phyloP scores from a whole-genome alignment of 495 filamentous ascomycete species.

The Aspergillus avenaceus region DNA sequence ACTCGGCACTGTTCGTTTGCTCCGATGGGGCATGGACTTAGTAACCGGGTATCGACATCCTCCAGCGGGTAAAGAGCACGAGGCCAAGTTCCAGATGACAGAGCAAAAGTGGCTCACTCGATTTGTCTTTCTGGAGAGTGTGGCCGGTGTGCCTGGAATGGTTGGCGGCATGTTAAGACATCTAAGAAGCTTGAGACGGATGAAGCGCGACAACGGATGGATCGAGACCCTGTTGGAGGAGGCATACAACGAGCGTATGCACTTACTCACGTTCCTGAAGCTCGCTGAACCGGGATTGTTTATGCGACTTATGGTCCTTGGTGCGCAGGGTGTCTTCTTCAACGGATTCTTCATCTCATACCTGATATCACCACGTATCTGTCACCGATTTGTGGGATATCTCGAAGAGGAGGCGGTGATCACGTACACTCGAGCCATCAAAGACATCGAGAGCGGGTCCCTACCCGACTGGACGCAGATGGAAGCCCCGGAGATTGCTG shows the following conservation, averaged over 20 bases:
- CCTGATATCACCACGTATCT: conserved; percentile 81
- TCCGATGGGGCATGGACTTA: conserved; percentile 64
- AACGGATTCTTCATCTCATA: conserved; percentile 90
- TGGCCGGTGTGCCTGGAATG: conserved; percentile 95
- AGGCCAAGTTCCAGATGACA: conserved; percentile 56
- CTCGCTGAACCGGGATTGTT: conserved; percentile 84
- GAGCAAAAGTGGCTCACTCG: conserved; percentile 76
- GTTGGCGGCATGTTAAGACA: conserved; percentile 92
- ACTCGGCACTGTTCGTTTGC: conserved; percentile 53
- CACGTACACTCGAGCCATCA: conserved; percentile 85
- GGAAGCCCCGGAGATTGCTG: conserved; percentile 79
- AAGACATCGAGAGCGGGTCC: conserved; percentile 77
- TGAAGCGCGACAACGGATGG: conserved; percentile 95
- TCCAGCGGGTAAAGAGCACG: conserved; percentile 37
- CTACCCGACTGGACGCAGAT: conserved; percentile 80
- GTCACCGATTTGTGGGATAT: conserved; percentile 95
- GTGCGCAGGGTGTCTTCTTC: conserved; percentile 85
- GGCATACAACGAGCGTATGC: conserved; percentile 94
- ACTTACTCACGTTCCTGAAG: conserved; percentile 90
- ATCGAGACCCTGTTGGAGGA: conserved; percentile 96
- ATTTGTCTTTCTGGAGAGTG: conserved; percentile 89
- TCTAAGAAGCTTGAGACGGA: conserved; percentile 70
- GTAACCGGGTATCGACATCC: conserved; percentile 71
- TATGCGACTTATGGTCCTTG: conserved; percentile 84
- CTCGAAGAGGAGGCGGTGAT: conserved; percentile 95